Base-by-base conservation (phyloP, 495 filamentous ascomycete species). In the Neurospora hispaniola region DNA sequence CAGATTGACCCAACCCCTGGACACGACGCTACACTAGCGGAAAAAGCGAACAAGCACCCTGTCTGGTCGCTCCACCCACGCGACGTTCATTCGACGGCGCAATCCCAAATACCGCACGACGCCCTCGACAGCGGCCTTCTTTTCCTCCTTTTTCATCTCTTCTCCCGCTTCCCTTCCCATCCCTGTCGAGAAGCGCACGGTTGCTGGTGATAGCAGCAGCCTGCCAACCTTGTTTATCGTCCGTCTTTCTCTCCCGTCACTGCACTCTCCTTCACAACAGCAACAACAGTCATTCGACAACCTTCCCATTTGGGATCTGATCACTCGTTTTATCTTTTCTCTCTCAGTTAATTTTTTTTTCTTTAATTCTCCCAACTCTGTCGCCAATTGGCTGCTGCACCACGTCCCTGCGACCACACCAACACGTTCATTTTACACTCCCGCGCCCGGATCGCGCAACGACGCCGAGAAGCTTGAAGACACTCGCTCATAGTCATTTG, bases 11-110 rank as follows among this genome's bases (percentile, higher is more conserved):
- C 48, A 38, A 69, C 41, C 39, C 48, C 71, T 40, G 54, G 54
- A 6, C 54, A 62, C 8, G 20, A 62, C 54, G 54, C 39, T 39
- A 40, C 9, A 10, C 23, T 62, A 62, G 54, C 20, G 46, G 20
- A 14, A 54, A 54, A 54, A 54, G 46, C 46, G 46, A 54, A 23
- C 46, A 54, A 6, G 20, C 6, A 23, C 48, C 54, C 54, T 35
- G 54, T 16, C 31, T 62, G 54, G 54, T 27, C 11, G 48, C 75
- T 74, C 76, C 76, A 77, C 74, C 71, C 54, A 74, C 75, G 70
- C 73, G 74, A 71, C 42, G 68, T 59, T 59, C 23, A 59, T 59
- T 59, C 48, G 48, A 59, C 48, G 48, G 23, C 71, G 68, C 44
- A 31, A 43, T 69, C 66, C 42, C 27, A 38, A 35, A 54, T 70